Percentiles rank a stretch among this genome's conserved stretches.
Evolutionary conservation across 305 asterid genomes (phyloP).

Genomic region (Solanum hybrid): DNA sequence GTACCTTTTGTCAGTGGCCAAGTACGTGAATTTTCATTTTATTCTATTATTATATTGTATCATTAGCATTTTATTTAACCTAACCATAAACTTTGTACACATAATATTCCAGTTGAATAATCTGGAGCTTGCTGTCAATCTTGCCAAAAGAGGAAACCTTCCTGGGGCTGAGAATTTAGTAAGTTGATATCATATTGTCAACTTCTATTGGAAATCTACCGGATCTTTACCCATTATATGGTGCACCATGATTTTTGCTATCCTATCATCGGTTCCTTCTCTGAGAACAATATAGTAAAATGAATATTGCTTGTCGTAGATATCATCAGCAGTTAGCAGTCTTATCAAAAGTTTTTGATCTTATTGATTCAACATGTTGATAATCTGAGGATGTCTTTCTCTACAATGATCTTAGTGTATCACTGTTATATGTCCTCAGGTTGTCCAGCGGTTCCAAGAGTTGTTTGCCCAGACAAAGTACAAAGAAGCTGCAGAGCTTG

Average conservation of each 20-base stretch:
- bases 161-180: slow-evolving; percentile 99
- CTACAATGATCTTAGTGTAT: not conserved
- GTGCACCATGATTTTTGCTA: not conserved
- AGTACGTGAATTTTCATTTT: slow-evolving; percentile 31
- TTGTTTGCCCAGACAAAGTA: slow-evolving; percentile 97
- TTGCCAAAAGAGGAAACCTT: slow-evolving; percentile 97
- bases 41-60: not conserved
- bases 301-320: not conserved
- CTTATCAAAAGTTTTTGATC: not conserved
- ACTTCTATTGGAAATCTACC: not conserved
- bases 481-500: slow-evolving; percentile 99
- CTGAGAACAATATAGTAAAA: not conserved
- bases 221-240: not conserved
- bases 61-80: not conserved
- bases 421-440: slow-evolving; percentile 36
- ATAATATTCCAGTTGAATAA: slow-evolving; percentile 59
- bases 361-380: not conserved
- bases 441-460: slow-evolving; percentile 98
- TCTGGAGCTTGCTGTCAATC: slow-evolving; percentile 98
- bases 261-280: not conserved
- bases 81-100: not conserved
- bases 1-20: slow-evolving; percentile 97
- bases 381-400: slow-evolving; percentile 1
- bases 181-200: slow-evolving; percentile 13
- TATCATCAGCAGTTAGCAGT: not conserved